Base-by-base conservation (phyloP, 2,329 filamentous ascomycete species). In the Fusarium verrucosum region DNA sequence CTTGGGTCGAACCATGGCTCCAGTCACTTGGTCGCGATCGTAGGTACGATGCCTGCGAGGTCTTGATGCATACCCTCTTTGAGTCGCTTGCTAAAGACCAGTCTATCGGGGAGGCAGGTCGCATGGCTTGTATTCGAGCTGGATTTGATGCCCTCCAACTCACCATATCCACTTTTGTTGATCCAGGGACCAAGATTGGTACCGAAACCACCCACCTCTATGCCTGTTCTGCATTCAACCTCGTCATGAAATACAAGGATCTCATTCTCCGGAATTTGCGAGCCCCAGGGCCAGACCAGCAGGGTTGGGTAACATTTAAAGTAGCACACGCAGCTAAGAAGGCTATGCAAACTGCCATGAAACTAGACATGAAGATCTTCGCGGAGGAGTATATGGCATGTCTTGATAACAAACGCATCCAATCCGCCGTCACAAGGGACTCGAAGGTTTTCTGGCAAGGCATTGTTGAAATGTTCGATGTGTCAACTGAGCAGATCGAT, bases 1-100 rank as follows among this genome's bases (percentile, higher is more conserved):
- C 86, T 20, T 98, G 94, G 92, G 87, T 95, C 28, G 82, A 83
- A 20, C 87, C 89, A 1, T 92, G 96, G 73, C 85, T 97, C 62
- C 82, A 85, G 26, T 97, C 93, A 2, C 84, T 97, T 57, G 88
- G 89, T 58, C 83, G 89, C 7, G 86, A 89, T 53, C 92, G 92
- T 70, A 87, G 92, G 58, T 88, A 90, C 17, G 90, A 94, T 66
- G 90, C 92, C 9, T 94, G 92, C 74, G 88, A 92, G 60, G 87
- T 90, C n/a, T 80, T 97, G 37, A 83, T 92, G 35, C 85, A 90
- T 62, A 88, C 92, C 50, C 83, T 97, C 10, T 85, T 97, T 37
- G 84, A 87, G 52, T 85, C 84, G 8, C 82, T 89, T 20, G 87
- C 81, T 13, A 78, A 86, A 59, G 83, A 86, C 30, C 73, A 80